Evolutionary conservation across 306 rosid species (phyloP).

Genomic region (Dalbergia oliveri): DNA sequence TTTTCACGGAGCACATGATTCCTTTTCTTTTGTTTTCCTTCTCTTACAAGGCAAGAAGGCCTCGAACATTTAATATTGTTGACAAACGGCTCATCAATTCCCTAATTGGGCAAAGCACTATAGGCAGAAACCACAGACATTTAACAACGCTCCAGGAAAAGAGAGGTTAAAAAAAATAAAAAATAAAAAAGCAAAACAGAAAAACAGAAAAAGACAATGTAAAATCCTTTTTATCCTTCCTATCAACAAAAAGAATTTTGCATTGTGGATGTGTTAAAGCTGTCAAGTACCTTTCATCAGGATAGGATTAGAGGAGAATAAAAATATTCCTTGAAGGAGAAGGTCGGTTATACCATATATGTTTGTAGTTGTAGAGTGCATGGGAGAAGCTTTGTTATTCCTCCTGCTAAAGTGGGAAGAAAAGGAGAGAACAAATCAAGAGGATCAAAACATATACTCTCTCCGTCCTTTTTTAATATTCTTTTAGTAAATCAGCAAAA

Average conservation of each 20-base stretch:
- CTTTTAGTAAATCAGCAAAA: no score
- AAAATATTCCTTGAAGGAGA: conserved; percentile 44
- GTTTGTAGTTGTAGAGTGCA: neutral
- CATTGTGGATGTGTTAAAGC: conserved; percentile 41
- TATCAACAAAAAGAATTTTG: conserved; percentile 43
- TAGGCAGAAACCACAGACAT: conserved; percentile 20
- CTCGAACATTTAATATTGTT: conserved; percentile 25
- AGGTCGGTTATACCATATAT: conserved; percentile 33
- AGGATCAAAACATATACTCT: conserved; percentile 6
- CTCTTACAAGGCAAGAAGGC: conserved; percentile 33
- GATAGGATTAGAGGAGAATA: conserved; percentile 34
- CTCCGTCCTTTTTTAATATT: no score
- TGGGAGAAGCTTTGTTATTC: conserved; percentile 31
- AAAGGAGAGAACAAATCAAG: conserved; percentile 26
- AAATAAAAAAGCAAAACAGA: neutral
- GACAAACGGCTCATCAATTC: conserved; percentile 38
- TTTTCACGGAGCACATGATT: conserved; percentile 26
- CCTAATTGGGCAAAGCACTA: conserved; percentile 39
- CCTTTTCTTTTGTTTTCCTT: conserved; percentile 11
- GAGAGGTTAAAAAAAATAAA: neutral
- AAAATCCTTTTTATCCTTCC: conserved; percentile 11
- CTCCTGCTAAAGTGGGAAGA: conserved; percentile 32
- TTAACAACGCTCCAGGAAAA: conserved; percentile 5
- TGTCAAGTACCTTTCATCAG: conserved; percentile 27
- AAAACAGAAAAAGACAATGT: conserved; percentile 32